Evolutionary conservation across 805 yeast species (phyloP).

Genomic region (Starmerella tilneyi): DNA sequence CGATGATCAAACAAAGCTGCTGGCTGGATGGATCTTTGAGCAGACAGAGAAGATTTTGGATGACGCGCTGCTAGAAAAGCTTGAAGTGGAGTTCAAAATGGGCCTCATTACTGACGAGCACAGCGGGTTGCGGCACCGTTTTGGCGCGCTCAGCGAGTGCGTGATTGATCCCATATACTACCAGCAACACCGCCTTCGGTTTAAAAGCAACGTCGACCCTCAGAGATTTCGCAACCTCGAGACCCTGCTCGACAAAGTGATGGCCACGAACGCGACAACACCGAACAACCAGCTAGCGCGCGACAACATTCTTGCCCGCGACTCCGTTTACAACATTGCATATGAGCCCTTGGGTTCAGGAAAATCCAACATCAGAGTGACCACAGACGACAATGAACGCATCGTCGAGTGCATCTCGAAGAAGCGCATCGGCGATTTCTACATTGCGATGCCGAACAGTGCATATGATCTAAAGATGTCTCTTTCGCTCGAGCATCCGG

Average conservation of each 20-base stretch:
- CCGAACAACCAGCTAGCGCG: slow-evolving; percentile 10
- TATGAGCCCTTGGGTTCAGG: slow-evolving; percentile 7
- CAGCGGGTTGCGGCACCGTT: slow-evolving; percentile 25
- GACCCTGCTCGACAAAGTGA: slow-evolving; percentile 18
- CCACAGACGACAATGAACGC: slow-evolving; percentile 26
- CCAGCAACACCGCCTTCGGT: slow-evolving; percentile 23
- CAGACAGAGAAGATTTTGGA: slow-evolving; percentile 39
- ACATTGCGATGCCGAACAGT: slow-evolving; percentile 64
- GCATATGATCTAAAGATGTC: slow-evolving; percentile 69
- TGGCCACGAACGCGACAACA: slow-evolving; percentile 13
- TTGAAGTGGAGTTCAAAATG: slow-evolving; percentile 41
- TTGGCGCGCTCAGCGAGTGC: slow-evolving; percentile 31
- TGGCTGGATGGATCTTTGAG: slow-evolving; percentile 85
- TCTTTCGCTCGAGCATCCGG: slow-evolving; percentile 67
- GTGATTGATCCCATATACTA: slow-evolving; percentile 28
- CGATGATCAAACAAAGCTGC: slow-evolving; percentile 62
- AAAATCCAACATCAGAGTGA: slow-evolving; percentile 25
- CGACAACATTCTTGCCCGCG: slow-evolving; percentile 17
- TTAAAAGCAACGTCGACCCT: slow-evolving; percentile 26
- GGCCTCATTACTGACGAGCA: slow-evolving; percentile 28
- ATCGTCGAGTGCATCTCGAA: slow-evolving; percentile 59
- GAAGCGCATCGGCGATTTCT: slow-evolving; percentile 57
- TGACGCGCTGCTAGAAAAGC: slow-evolving; percentile 21
- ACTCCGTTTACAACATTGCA: slow-evolving; percentile 16
- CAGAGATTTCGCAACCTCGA: slow-evolving; percentile 25